Percentiles rank a stretch among this genome's conserved stretches.
Evolutionary conservation across 257 asterid species (phyloP).

Genomic region (Paraleonurus japonicus): DNA sequence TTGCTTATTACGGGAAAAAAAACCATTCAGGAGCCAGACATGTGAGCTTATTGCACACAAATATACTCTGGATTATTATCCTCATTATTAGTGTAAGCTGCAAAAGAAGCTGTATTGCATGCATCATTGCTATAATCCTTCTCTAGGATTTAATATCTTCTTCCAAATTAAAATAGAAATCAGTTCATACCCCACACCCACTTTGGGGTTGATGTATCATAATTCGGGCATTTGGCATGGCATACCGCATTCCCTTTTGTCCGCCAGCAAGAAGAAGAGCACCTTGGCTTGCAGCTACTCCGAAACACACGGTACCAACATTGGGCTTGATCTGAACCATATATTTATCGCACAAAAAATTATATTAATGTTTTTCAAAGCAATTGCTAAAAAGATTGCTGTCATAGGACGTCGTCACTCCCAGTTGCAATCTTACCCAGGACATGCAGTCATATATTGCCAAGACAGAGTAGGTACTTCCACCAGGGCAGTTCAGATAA

Average conservation of each 20-base stretch:
- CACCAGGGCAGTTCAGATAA: slow-evolving; percentile 95
- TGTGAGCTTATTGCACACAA: background rate
- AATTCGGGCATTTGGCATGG: slow-evolving; percentile 98
- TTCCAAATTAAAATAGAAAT: background rate
- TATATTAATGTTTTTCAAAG: slow-evolving; percentile 11
- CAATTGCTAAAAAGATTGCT: slow-evolving; percentile 12
- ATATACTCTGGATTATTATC: background rate
- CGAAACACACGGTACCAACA: slow-evolving; percentile 97
- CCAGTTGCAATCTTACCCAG: slow-evolving; percentile 64
- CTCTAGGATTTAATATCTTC: slow-evolving; percentile 10
- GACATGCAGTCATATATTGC: slow-evolving; percentile 99
- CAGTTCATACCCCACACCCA: slow-evolving; percentile 81
- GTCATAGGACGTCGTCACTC: background rate
- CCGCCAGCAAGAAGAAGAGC: slow-evolving; percentile 99
- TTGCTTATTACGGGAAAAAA: background rate
- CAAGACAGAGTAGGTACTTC: slow-evolving; percentile 81
- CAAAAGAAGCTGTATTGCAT: background rate
- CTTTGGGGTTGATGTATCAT: slow-evolving; percentile 98
- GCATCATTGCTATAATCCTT: background rate
- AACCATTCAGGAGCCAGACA: background rate
- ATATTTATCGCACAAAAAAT: slow-evolving; percentile 12
- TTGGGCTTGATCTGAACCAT: slow-evolving; percentile 83
- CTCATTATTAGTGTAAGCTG: background rate
- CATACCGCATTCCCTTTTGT: slow-evolving; percentile 93
- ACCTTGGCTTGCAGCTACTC: slow-evolving; percentile 93